Percentiles rank a stretch among this genome's conserved stretches.
phyloP scores from a whole-genome alignment of 2,329 filamentous ascomycete genomes.

The Hypoxylon rubiginosum region DNA sequence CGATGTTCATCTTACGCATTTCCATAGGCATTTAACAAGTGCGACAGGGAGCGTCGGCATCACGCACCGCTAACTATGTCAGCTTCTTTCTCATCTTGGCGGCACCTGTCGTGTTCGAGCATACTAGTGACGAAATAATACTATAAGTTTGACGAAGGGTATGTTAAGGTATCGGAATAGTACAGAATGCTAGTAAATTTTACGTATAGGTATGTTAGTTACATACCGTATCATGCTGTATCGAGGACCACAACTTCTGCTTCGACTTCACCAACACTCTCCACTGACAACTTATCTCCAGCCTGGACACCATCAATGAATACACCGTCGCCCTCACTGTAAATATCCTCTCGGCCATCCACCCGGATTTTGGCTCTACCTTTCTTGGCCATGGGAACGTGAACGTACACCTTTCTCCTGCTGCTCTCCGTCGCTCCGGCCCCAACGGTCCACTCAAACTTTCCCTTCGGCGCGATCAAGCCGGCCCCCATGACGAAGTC shows the following conservation, averaged over 20 bases:
- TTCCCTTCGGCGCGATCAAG: constrained; percentile 74
- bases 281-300: constrained; percentile 73
- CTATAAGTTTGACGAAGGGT: too few relatives aligned
- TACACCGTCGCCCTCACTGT: constrained; percentile 85
- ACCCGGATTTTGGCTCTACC: constrained; percentile 79
- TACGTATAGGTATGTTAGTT: too few relatives aligned
- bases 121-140: too few relatives aligned
- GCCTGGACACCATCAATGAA: constrained; percentile 76
- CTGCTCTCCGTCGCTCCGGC: constrained; percentile 64
- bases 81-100: too few relatives aligned
- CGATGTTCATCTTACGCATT: too few relatives aligned
- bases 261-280: constrained; percentile 76
- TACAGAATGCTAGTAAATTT: too few relatives aligned
- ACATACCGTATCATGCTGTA: constrained; percentile 60
- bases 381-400: constrained; percentile 83
- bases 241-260: constrained; percentile 79
- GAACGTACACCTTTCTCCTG: constrained; percentile 82
- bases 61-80: too few relatives aligned
- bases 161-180: too few relatives aligned
- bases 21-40: too few relatives aligned
- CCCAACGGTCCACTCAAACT: constrained; percentile 81
- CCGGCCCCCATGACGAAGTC: constrained; percentile 87
- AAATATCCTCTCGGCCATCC: constrained; percentile 74
- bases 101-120: too few relatives aligned
- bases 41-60: too few relatives aligned